Percentiles rank a stretch among this genome's conserved stretches.
Evolutionary conservation across 2,329 filamentous ascomycete species (phyloP).

Genomic region (Alternaria arbusti): DNA sequence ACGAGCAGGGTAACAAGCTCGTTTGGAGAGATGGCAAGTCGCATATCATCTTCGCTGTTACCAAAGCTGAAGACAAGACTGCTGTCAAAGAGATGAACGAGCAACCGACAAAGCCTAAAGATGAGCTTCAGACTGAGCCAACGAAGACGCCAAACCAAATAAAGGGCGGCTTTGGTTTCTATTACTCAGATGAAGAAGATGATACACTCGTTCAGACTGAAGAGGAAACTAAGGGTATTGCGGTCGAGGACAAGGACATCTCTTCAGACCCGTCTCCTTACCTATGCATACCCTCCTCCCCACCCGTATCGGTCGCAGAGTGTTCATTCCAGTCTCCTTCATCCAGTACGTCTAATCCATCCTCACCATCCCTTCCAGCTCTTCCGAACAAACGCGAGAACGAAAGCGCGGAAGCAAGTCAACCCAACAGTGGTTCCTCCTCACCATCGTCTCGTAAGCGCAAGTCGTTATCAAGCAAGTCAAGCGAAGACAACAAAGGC

Average conservation of each 20-base stretch:
- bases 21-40: not conserved
- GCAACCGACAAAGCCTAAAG: not conserved
- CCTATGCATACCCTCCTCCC: not conserved
- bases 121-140: not conserved
- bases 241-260: not conserved
- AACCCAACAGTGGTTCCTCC: not conserved
- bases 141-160: not conserved
- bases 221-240: not conserved
- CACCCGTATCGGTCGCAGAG: not conserved
- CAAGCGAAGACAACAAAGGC: not conserved
- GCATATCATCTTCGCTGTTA: not conserved
- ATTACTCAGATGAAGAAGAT: not conserved
- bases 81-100: not conserved
- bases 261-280: not conserved
- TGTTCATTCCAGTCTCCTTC: not conserved
- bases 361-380: not conserved
- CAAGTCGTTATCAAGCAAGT: not conserved
- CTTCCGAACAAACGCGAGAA: not conserved
- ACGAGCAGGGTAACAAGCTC: not conserved
- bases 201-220: accelerated
- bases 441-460: not conserved
- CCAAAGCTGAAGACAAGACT: not conserved
- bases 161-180: not conserved
- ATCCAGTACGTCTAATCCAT: not conserved
- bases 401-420: not conserved